These are phyloP conservation scores for Leersia perrieri DNA, from an alignment of 176 grass and related monocot genomes.

Conservation along the genomic window DNA sequence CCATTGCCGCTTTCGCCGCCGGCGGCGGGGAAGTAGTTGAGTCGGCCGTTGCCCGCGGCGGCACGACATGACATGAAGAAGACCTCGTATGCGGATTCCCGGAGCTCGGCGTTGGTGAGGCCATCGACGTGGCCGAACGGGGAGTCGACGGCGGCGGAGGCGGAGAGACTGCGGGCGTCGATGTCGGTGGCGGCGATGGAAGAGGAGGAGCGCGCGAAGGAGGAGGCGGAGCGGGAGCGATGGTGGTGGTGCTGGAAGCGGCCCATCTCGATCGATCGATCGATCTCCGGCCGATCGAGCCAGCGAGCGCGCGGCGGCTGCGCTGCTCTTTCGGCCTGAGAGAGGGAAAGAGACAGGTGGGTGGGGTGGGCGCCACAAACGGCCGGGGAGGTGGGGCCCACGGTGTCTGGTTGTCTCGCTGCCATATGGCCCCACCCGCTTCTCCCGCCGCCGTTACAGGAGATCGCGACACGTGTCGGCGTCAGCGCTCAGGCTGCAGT, in stretches of 20 bases:
- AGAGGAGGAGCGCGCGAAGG: slow-evolving; percentile 49
- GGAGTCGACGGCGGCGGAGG: slow-evolving; percentile 41
- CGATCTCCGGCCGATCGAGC: slow-evolving; percentile 28
- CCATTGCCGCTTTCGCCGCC: neutral
- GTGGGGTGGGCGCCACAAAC: slow-evolving; percentile 16
- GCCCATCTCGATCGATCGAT: too few relatives aligned
- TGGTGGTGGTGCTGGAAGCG: slow-evolving; percentile 39
- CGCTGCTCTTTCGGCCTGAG: slow-evolving; percentile 18
- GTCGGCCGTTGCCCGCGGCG: slow-evolving; percentile 2
- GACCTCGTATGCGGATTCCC: slow-evolving; percentile 83
- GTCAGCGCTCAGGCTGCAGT: too few relatives aligned
- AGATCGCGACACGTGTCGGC: neutral
- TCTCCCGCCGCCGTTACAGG: slow-evolving; percentile 8
- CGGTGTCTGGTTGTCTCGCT: too few relatives aligned
- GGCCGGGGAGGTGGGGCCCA: neutral
- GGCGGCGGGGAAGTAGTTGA: slow-evolving; percentile 38
- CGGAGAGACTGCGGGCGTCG: slow-evolving; percentile 25
- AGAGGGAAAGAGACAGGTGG: too few relatives aligned
- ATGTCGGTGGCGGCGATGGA: slow-evolving; percentile 8
- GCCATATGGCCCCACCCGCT: slow-evolving; percentile 13
- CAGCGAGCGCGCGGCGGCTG: slow-evolving; percentile 24
- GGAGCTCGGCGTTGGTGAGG: slow-evolving; percentile 51
- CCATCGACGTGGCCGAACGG: slow-evolving; percentile 61
- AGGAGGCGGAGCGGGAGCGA: slow-evolving; percentile 53
- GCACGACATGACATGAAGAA: slow-evolving; percentile 93